These are phyloP conservation scores for Candida sojae DNA, from an alignment of 1,139 yeast species.

Conservation along the genomic window DNA sequence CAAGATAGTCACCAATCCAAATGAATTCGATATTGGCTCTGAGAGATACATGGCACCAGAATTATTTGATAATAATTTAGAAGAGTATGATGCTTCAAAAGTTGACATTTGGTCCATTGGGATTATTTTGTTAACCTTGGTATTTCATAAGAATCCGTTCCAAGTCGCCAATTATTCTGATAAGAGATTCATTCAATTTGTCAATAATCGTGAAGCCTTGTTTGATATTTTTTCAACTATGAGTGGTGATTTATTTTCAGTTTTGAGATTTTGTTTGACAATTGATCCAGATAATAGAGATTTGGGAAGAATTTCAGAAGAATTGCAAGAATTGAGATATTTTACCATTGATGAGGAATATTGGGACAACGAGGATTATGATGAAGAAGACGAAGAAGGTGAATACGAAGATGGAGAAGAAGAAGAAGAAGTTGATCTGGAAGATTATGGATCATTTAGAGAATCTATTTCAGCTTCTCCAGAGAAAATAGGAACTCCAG, in stretches of 20 bases:
- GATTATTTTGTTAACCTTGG: conserved; percentile 77
- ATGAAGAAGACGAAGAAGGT: conserved; percentile 38
- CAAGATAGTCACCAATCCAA: conserved; percentile 46
- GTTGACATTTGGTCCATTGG: conserved; percentile 96
- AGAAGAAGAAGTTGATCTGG: conserved; percentile 18
- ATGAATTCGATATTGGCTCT: conserved; percentile 88
- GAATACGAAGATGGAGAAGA: conserved; percentile 18
- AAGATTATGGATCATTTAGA: conserved; percentile 15
- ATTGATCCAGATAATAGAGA: conserved; percentile 88
- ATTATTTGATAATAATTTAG: conserved; percentile 61
- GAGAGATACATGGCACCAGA: conserved; percentile 99
- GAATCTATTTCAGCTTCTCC: conserved; percentile 5
- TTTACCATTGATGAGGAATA: conserved; percentile 87
- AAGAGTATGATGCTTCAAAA: conserved; percentile 78
- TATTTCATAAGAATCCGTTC: conserved; percentile 91
- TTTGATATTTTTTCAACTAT: conserved; percentile 91
- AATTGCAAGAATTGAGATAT: conserved; percentile 58
- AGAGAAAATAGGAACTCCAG: conserved; percentile 2
- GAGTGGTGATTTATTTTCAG: conserved; percentile 85
- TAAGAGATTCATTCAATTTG: conserved; percentile 84
- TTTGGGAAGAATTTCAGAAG: conserved; percentile 57
- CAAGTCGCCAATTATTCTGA: conserved; percentile 81
- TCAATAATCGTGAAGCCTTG: conserved; percentile 82
- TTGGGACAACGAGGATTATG: conserved; percentile 48
- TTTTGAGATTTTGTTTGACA: conserved; percentile 73